Evolutionary conservation across 2,329 filamentous ascomycete genomes (phyloP), one percentile per base, ranked within the genome.

Genomic region (Orbilia brochopaga): DNA sequence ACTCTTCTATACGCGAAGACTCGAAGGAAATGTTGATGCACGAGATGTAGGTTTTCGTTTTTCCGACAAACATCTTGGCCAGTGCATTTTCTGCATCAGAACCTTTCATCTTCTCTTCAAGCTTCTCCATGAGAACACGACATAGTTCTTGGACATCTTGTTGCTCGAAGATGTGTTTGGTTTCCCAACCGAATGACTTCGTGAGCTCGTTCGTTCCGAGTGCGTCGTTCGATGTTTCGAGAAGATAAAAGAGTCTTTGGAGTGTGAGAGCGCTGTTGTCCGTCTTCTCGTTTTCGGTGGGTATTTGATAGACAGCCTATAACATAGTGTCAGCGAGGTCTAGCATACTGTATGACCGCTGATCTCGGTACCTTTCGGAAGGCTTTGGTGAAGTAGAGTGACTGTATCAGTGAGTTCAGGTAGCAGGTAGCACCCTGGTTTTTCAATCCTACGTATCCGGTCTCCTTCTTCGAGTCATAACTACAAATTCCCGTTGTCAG

Each of bases 391-490:
- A 93, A 92, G 78, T 91, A 94, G 50, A 94, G 81, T 0, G 90
- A 93, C 78, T 94, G 90, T 52, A 94, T 82, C 5, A 94, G 84
- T 6, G 90, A 93, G 79, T 94, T 94, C 54, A 94, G 83, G 78
- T 94, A 94, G 80, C 90, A 94, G 0, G 90, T 94, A 55, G 94
- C 94, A 74, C 94, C 94, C 80, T 97, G 94, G 78, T 99, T 99
- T 80, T 94, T 94, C 60, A 99, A 83, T 1, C 94, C 94, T 46
- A 99, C 94, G 82, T 92, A 97, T 65, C 94, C 94, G 0, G 94
- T 99, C 81, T 97, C 92, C 79, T 94, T 96, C 82, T 97, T 99
- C n/a, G 94, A 97, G 79, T 99, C 92, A 79, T 99, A 99, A 81
- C 83, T 84, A 56, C 17, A 11, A 30, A 15, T 11, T 6, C 10